These are phyloP conservation scores for Wickerhamiella kurtzmanii DNA, from an alignment of 805 yeast species.

Conservation along the genomic window DNA sequence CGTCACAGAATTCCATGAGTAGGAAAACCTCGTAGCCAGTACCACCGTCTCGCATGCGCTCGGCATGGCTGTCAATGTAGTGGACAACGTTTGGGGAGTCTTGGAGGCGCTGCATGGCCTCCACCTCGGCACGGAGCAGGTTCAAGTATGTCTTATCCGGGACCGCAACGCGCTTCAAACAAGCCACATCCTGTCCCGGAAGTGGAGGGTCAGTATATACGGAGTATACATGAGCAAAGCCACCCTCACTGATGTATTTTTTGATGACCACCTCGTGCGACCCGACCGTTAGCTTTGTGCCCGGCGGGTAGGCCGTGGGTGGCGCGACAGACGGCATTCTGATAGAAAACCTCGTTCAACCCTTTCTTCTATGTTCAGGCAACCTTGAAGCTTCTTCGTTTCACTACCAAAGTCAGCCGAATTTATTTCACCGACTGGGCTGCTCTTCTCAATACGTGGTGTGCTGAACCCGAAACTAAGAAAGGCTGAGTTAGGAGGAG, in stretches of 20 bases:
- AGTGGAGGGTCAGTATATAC: slow-evolving; percentile 54
- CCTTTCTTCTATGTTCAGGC: no score
- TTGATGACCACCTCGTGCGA: slow-evolving; percentile 58
- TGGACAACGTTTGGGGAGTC: slow-evolving; percentile 74
- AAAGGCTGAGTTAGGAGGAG: no score
- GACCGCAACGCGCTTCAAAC: slow-evolving; percentile 88
- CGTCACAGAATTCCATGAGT: slow-evolving; percentile 86
- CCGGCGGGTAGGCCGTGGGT: slow-evolving; percentile 47
- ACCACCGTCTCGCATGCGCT: slow-evolving; percentile 36
- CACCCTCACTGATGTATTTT: slow-evolving; percentile 72
- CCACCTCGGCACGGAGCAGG: slow-evolving; percentile 83
- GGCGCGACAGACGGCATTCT: slow-evolving; percentile 16
- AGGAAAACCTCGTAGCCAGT: slow-evolving; percentile 72
- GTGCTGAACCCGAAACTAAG: no score
- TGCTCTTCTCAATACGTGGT: no score
- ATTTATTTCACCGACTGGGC: no score
- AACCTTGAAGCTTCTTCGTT: no score
- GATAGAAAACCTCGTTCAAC: no score
- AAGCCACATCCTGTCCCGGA: slow-evolving; percentile 45
- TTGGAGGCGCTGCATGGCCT: slow-evolving; percentile 81
- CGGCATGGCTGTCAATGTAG: slow-evolving; percentile 91
- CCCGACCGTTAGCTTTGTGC: slow-evolving; percentile 71
- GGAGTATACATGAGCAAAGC: slow-evolving; percentile 89
- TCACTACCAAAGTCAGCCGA: no score
- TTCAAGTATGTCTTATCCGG: slow-evolving; percentile 79